Evolutionary conservation across 129 eudicot species (phyloP), one percentile per base, ranked within the genome.

Genomic region (Arctium lappa): DNA sequence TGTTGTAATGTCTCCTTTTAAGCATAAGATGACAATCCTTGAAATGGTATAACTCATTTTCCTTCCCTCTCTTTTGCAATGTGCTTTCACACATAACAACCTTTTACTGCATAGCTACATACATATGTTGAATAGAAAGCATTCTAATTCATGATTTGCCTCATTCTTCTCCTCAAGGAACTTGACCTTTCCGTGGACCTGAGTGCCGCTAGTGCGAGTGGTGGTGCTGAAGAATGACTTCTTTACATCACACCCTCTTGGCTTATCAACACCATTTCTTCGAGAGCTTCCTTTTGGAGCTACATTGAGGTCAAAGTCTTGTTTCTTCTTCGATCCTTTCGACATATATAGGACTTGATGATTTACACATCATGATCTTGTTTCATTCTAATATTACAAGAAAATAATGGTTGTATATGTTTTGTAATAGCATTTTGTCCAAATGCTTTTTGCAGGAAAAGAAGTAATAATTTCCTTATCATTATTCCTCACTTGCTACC

Each of bases 101-200:
- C 66, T 82, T 18, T 33, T 40, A 65, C 74, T 65, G 31, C 40
- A 33, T 48, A 15, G 5, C 30, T 16, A 13, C 30, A 37, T 13
- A 62, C 0, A 39, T 74, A 30, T 42, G 11, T 65, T 29, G 1
- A 48, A 82, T 63, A 39, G 5, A 12, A 63, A 79, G 34, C 72
- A 42, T 84, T 63, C 31, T 79, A 73, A 73, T 4, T 60, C 42
- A 46, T 65, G 32, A 8, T 42, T 44, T 73, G 29, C 8, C 2
- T 78, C 22, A 22, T 46, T 79, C 32, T 79, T 83, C 31, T 78
- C 72, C 18, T 79, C 7, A 50, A 94, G 98, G 95, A 79, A 73
- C 91, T 94, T 73, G 92, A 94, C 85, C 91, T 94, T 46, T 76
- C 97, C 0, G 92, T 94, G 86, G 98, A 94, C 88, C 84, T 94